Percentiles rank a stretch among this genome's conserved stretches.
phyloP scores from a whole-genome alignment of 768 basidiomycete genomes.

The Lactifluus subvellereus region DNA sequence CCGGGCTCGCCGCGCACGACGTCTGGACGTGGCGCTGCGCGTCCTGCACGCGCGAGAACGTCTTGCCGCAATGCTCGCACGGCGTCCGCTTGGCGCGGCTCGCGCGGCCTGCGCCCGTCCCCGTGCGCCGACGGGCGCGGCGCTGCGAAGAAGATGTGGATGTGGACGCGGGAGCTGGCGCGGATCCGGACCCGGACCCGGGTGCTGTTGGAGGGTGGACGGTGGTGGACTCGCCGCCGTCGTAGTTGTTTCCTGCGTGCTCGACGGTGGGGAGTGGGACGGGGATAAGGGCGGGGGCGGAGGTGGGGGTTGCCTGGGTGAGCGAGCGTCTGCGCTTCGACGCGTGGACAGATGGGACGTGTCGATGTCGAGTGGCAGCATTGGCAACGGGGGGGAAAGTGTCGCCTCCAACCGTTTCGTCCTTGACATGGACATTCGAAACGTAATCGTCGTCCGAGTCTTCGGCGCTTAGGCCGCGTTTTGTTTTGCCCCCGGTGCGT shows the following conservation, averaged over 20 bases:
- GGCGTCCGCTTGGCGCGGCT: neutral
- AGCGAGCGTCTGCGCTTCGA: constrained; percentile 1
- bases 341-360: neutral
- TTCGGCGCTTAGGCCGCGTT: neutral
- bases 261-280: constrained; percentile 1
- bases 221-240: neutral
- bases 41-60: constrained; percentile 19
- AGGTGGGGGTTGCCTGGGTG: neutral
- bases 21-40: neutral
- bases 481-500: neutral
- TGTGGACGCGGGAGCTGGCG: neutral
- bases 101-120: neutral
- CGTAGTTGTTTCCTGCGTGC: neutral
- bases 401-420: neutral
- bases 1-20: constrained; percentile 12
- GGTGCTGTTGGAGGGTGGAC: too few species aligned
- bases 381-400: neutral
- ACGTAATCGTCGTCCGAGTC: neutral
- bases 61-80: constrained; percentile 7
- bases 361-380: neutral
- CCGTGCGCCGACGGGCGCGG: neutral
- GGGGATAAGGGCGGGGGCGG: neutral
- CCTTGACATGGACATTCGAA: neutral
- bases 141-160: neutral
- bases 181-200: neutral